Conservation (phyloP, 129 eudicot genomes). For the Ambrosia trifida region DNA sequence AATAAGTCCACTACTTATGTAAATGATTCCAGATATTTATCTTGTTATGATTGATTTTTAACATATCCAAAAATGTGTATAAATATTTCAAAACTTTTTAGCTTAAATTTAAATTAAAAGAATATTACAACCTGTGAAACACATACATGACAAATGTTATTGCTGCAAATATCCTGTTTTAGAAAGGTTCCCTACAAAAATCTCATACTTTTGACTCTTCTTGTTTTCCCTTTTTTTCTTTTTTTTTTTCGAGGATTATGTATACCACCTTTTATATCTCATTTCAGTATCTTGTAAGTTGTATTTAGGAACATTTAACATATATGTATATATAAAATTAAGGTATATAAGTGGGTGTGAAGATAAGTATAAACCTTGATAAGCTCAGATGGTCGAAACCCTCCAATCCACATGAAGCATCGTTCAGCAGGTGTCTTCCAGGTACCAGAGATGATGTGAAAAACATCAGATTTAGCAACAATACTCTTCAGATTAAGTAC, state of each 20-base stretch:
- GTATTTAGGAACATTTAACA: not conserved
- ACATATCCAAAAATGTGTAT: no score
- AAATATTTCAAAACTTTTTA: not conserved
- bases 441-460: constrained; percentile 84
- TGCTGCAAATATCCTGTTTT: constrained; percentile 19
- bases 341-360: not conserved
- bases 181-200: constrained; percentile 32
- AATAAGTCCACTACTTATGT: no score
- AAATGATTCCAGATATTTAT: no score
- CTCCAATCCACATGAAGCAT: constrained; percentile 98
- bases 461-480: constrained; percentile 79
- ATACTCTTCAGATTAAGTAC: constrained; percentile 71
- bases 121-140: constrained; percentile 15
- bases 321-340: not conserved
- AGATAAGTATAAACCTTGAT: constrained; percentile 56
- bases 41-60: no score
- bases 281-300: constrained; percentile 21
- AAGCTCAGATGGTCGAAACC: constrained; percentile 93
- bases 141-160: constrained; percentile 36
- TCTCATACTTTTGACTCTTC: constrained; percentile 38
- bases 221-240: constrained; percentile 11
- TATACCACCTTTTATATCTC: constrained; percentile 34
- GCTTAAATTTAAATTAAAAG: not conserved
- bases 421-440: constrained; percentile 99
- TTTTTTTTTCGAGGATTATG: constrained; percentile 21